A percentile compares a stretch with the other conserved stretches of the same genome.
These are phyloP conservation scores for Takashimella tepidaria DNA, from an alignment of 1,284 basidiomycete species.

Conservation along the genomic window DNA sequence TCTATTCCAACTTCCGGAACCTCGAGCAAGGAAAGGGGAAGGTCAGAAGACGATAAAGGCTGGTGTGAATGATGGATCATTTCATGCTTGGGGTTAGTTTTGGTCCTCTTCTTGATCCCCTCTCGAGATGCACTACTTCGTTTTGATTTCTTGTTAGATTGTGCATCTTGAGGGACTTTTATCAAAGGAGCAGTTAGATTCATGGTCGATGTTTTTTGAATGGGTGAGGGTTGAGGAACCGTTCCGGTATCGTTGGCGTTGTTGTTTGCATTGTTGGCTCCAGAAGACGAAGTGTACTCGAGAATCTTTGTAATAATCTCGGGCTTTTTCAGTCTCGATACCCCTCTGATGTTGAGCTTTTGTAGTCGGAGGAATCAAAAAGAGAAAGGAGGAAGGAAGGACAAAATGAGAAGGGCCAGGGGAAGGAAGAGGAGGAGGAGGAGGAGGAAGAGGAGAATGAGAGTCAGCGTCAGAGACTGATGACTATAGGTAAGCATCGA, in stretches of 20 bases:
- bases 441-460: not conserved
- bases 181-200: no score
- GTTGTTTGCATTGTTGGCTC: not conserved
- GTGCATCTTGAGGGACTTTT: no score
- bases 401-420: not conserved
- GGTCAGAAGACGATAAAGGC: no score
- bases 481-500: no score
- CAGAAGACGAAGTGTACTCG: not conserved
- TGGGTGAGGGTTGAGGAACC: not conserved
- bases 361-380: not conserved
- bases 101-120: no score
- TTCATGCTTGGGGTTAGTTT: no score
- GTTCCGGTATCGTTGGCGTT: not conserved
- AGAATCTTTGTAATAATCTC: constrained; percentile 23
- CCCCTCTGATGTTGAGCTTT: constrained; percentile 27
- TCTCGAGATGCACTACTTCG: no score
- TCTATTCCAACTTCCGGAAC: no score
- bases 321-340: constrained; percentile 32
- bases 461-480: no score
- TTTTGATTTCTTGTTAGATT: no score
- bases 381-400: not conserved
- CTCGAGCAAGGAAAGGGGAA: no score
- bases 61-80: no score
- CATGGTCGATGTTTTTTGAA: not conserved
- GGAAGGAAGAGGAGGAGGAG: not conserved